Base-by-base conservation (phyloP, 805 yeast genomes). In the Metschnikowia lachancei region DNA sequence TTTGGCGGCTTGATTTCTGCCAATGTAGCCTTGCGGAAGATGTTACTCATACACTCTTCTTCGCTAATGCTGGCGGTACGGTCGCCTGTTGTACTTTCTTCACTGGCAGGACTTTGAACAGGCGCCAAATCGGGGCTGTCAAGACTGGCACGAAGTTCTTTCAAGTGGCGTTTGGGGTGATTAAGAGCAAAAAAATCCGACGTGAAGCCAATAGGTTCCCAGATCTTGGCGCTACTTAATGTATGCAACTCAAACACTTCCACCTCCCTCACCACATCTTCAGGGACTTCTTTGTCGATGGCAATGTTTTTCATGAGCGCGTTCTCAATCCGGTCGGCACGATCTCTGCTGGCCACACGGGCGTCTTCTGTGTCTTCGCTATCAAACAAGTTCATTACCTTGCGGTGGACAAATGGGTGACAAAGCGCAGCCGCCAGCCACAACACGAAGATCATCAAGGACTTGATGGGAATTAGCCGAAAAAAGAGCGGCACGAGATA, bases 311-410 rank as follows among this genome's bases (percentile, higher is more conserved):
- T 48, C 49, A 61, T 43, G 16, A 69, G 47, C 18, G 61, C 57
- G 18, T 58, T 57, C 55, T 85, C 91, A 16, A 77, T 49, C 28
- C 63, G 65, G 55, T 82, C 78, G 0, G 82, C 70, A 30, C 71
- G 52, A 5, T 78, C 72, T 42, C 82, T 60, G 1, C 78, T 54
- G 41, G 68, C 67, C 36, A 82, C 59, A 40, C 91, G 65, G 1
- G 87, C 82, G 3, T 83, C 87, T 60, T 85, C 92, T 4, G 83
- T 79, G 53, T 79, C 87, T 60, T 85, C 92, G 5, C 83, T 79
- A 52, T 79, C 75, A 2, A 81, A 45, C 45, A 63, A 63, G 19
- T 74, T 70, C 36, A 83, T 66, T 2, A 84, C 51, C 11, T 49
- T 53, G 5, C 73, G 76, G 46, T 84, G 67, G 39, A 76, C 66